A percentile compares a stretch with the other conserved stretches of the same genome.
phyloP scores from a whole-genome alignment of 148 eudicot genomes.

The Rheum nobile region DNA sequence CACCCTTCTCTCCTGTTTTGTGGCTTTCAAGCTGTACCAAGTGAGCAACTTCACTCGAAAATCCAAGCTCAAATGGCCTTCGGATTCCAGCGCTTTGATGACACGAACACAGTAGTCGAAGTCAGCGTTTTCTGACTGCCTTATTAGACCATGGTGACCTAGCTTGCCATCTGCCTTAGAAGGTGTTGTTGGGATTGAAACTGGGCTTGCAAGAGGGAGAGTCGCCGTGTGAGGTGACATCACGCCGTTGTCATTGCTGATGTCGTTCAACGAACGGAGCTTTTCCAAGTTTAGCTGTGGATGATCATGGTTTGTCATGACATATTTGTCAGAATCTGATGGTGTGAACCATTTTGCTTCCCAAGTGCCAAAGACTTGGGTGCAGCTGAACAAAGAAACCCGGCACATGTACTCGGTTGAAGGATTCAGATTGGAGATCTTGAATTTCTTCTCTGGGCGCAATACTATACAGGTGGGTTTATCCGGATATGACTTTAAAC shows the following conservation, averaged over 20 bases:
- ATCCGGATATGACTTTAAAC: slow-evolving; percentile 28
- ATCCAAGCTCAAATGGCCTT: slow-evolving; percentile 30
- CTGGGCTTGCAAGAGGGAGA: slow-evolving; percentile 14
- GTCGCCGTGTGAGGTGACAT: background rate
- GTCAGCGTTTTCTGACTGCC: slow-evolving; percentile 16
- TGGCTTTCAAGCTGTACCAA: slow-evolving; percentile 66
- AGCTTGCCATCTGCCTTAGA: slow-evolving; percentile 28
- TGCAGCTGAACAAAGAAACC: slow-evolving; percentile 41
- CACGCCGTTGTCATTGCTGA: slow-evolving; percentile 6
- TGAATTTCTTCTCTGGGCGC: slow-evolving; percentile 34
- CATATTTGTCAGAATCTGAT: slow-evolving; percentile 7
- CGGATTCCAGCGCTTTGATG: slow-evolving; percentile 33
- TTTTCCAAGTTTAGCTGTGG: background rate
- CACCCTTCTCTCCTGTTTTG: slow-evolving; percentile 36
- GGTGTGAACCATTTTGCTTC: slow-evolving; percentile 52
- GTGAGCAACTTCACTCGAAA: slow-evolving; percentile 60
- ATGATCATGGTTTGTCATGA: background rate
- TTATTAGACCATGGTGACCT: background rate
- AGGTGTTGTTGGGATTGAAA: slow-evolving; percentile 34
- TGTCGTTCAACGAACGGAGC: slow-evolving; percentile 14
- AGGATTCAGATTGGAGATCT: slow-evolving; percentile 30
- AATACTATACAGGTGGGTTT: slow-evolving; percentile 32
- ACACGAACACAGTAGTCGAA: slow-evolving; percentile 47
- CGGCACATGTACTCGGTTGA: slow-evolving; percentile 35
- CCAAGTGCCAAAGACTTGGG: slow-evolving; percentile 23